These are phyloP conservation scores for Cyclotella distinguenda DNA, from an alignment of 108 stramenopile genomes.

Conservation along the genomic window DNA sequence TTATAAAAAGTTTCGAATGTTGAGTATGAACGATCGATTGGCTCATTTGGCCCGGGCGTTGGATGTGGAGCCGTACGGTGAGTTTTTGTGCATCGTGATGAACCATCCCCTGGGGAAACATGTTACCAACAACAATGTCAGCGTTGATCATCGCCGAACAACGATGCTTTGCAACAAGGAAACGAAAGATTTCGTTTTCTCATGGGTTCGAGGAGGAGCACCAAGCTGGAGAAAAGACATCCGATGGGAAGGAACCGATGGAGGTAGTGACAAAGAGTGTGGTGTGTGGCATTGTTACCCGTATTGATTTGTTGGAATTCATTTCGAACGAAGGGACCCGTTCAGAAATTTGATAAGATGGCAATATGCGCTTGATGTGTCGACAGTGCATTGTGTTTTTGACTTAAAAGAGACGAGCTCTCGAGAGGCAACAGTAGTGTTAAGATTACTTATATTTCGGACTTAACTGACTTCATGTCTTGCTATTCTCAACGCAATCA, in stretches of 20 bases:
- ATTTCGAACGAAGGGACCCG: slow-evolving; percentile 20
- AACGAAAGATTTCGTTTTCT: slow-evolving; percentile 27
- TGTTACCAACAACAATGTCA: not conserved
- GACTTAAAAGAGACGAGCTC: too few species aligned
- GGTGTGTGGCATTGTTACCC: slow-evolving; percentile 74
- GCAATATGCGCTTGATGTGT: too few species aligned
- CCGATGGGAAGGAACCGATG: slow-evolving; percentile 33
- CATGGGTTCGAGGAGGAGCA: slow-evolving; percentile 22
- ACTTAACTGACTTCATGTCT: too few species aligned
- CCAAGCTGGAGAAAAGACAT: slow-evolving; percentile 23
- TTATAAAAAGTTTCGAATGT: slow-evolving; percentile 87
- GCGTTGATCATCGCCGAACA: slow-evolving; percentile 86
- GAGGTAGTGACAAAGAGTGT: slow-evolving; percentile 57
- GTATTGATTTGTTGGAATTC: slow-evolving; percentile 74
- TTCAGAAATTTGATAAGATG: slow-evolving; percentile 2
- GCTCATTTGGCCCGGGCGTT: slow-evolving; percentile 79
- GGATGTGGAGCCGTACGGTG: slow-evolving; percentile 87
- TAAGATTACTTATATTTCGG: too few species aligned
- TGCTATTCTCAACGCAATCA: too few species aligned
- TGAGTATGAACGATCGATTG: slow-evolving; percentile 71
- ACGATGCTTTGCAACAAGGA: slow-evolving; percentile 65
- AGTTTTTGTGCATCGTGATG: slow-evolving; percentile 1
- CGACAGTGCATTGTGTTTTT: too few species aligned
- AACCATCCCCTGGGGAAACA: not conserved
- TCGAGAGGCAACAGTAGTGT: too few species aligned